Conservation (phyloP, 2,329 filamentous ascomycete genomes). For the Byssothecium circinans region DNA sequence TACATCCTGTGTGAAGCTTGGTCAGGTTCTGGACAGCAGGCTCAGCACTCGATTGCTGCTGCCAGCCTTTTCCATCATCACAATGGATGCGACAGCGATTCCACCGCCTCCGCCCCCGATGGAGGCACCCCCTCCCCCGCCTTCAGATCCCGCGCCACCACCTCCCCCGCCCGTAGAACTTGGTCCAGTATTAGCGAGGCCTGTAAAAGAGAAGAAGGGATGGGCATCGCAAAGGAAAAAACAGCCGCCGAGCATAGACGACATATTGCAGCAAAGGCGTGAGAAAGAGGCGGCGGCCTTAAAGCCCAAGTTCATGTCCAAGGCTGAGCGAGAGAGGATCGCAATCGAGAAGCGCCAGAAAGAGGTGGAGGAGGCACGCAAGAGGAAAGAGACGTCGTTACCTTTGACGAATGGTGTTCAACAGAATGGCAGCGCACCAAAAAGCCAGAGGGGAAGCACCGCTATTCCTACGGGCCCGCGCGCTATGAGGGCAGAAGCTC, state of each 20-base stretch:
- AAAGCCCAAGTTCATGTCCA: slow-evolving; percentile 86
- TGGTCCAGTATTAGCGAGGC: slow-evolving; percentile 28
- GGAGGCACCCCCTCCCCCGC: slow-evolving; percentile 22
- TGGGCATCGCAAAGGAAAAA: slow-evolving; percentile 50
- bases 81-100: slow-evolving; percentile 2
- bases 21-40: too few species aligned
- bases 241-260: slow-evolving; percentile 76
- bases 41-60: too few species aligned
- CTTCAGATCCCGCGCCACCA: slow-evolving; percentile 15
- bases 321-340: slow-evolving; percentile 76
- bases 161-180: slow-evolving; percentile 27
- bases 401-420: slow-evolving; percentile 6
- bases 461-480: slow-evolving; percentile 71
- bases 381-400: slow-evolving; percentile 49
- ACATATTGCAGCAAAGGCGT: slow-evolving; percentile 81
- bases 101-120: slow-evolving; percentile 45
- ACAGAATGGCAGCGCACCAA: slow-evolving; percentile 10
- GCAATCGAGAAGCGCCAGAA: slow-evolving; percentile 77
- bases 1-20: too few species aligned
- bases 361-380: slow-evolving; percentile 65
- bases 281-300: slow-evolving; percentile 80
- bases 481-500: slow-evolving; percentile 60
- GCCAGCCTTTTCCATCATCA: too few species aligned
- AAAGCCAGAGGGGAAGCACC: slow-evolving; percentile 1
- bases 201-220: slow-evolving; percentile 57